Evolutionary conservation across 768 basidiomycete genomes (phyloP).

Genomic region (Auriscalpium microsporum): DNA sequence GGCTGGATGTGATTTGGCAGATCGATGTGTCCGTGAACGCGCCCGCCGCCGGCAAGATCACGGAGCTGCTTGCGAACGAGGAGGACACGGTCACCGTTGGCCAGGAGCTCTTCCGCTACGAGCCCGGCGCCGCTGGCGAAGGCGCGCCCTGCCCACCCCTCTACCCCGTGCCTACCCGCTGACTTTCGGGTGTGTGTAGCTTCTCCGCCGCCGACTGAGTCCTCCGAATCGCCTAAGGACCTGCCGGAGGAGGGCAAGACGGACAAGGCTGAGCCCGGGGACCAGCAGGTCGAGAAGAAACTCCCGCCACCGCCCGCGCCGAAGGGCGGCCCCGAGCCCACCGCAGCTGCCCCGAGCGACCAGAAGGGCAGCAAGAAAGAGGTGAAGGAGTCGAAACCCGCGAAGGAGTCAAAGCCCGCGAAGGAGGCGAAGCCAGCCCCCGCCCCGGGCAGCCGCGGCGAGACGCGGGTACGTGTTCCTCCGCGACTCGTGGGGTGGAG

Average conservation of each 20-base stretch:
- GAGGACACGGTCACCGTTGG: conserved; percentile 94
- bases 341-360: conserved; percentile 18
- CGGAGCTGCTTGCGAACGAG: conserved; percentile 78
- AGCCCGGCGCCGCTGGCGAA: conserved; percentile 46
- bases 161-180: neutral
- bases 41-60: conserved; percentile 78
- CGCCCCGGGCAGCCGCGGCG: conserved; percentile 53
- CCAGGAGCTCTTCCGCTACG: conserved; percentile 88
- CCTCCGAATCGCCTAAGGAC: conserved; percentile 12
- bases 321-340: conserved; percentile 22
- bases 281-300: conserved; percentile 39
- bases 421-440: conserved; percentile 22
- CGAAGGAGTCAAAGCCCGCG: conserved; percentile 3
- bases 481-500: neutral
- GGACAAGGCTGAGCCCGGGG: conserved; percentile 28
- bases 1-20: conserved; percentile 30
- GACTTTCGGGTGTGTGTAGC: neutral
- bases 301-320: conserved; percentile 37
- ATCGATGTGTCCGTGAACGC: conserved; percentile 98
- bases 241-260: conserved; percentile 16
- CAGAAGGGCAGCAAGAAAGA: conserved; percentile 29
- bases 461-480: conserved; percentile 63
- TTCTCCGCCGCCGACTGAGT: conserved; percentile 1
- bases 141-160: neutral
- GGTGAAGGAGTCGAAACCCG: conserved; percentile 27